A percentile compares a stretch with the other conserved stretches of the same genome.
These are phyloP conservation scores for Leccinum variabile DNA, from an alignment of 1,284 basidiomycete species.

Conservation along the genomic window DNA sequence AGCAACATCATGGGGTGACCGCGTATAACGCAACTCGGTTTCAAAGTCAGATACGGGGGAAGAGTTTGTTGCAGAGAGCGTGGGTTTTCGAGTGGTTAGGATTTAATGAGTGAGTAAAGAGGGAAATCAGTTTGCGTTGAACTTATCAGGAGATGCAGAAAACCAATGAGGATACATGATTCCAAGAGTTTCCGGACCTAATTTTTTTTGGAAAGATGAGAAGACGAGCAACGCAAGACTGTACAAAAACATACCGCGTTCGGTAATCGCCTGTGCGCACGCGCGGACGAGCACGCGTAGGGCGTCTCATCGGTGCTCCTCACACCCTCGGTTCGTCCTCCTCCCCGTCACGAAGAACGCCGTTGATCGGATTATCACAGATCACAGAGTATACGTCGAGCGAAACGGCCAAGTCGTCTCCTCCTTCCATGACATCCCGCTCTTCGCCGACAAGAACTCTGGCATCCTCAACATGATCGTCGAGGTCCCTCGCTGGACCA, in stretches of 20 bases:
- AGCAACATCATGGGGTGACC: no score
- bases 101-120: constrained; percentile 65
- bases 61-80: constrained; percentile 49
- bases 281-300: constrained; percentile 48
- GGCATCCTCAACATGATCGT: no score
- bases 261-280: constrained; percentile 61
- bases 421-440: no score
- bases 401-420: no score
- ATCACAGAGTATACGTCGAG: no score
- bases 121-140: constrained; percentile 68
- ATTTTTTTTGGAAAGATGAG: constrained; percentile 5
- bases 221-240: background rate
- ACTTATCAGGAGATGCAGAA: constrained; percentile 59
- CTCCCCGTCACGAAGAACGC: no score
- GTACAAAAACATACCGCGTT: constrained; percentile 48
- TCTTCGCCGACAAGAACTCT: no score
- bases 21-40: constrained; percentile 40
- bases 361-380: no score
- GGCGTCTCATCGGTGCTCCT: no score
- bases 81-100: constrained; percentile 43
- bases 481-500: no score
- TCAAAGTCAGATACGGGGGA: constrained; percentile 53
- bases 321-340: no score
- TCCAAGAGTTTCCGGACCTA: constrained; percentile 73
- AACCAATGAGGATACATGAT: constrained; percentile 82